Base-by-base conservation (phyloP, 441 rosid genomes). In the Erodium moschatum region DNA sequence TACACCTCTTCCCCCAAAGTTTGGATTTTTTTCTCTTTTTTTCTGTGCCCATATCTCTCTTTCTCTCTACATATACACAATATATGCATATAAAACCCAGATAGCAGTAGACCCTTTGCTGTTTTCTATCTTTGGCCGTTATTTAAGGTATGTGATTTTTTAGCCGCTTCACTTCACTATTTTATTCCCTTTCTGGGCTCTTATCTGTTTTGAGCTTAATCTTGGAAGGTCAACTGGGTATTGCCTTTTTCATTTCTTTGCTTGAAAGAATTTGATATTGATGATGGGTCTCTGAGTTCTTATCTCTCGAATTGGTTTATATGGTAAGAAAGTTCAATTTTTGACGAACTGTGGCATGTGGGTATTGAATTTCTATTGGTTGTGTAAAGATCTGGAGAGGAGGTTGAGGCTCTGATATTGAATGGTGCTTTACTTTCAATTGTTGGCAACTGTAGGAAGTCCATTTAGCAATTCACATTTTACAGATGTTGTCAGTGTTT, bases 81-180 rank as follows among this genome's bases (percentile, higher is more conserved):
- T 24, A 24, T 2, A 24, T 24, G 19, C 65, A 33, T 73, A 64
- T 66, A 64, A 71, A 58, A 66, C 69, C 74, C 68, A 64, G 74
- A 74, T 40, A 76, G 16, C 58, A 67, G 13, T 44, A 71, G 15
- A 72, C 65, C 63, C 65, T 71, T 69, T 54, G 66, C 52, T 62
- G 58, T 67, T 67, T 70, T 70, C 19, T 65, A 74, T 73, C 78
- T 50, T 64, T 78, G 69, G 52, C 68, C 61, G 71, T 63, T 70
- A 69, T 74, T 13, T 76, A 24, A 81, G 84, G 81, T 81, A 72
- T 62, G 58, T 65, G 40, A 0, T 24, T 24, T 24, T 24, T 24
- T 24, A 24, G 27, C 19, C 40, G 15, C 54, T 67, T 67, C 19
- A 21, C 11, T 24, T 16, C 42, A 16, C 31, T n/a, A 38, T 52